Evolutionary conservation across 345 rosid species (phyloP).

Genomic region (Alliaria petiolata): DNA sequence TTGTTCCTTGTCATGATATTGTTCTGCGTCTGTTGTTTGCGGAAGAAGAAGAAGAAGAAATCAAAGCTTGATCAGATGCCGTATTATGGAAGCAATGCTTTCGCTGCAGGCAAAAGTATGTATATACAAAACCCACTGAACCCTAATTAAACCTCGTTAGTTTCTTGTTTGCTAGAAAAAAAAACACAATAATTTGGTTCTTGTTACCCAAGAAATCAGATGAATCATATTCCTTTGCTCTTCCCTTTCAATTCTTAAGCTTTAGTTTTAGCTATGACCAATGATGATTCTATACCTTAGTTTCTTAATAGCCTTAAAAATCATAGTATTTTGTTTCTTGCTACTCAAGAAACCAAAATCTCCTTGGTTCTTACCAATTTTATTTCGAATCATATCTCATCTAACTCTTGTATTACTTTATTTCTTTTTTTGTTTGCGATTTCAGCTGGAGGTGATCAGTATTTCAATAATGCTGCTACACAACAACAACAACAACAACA

Average conservation of each 20-base stretch:
- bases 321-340: background rate
- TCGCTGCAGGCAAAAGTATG: constrained; percentile 17
- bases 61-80: constrained; percentile 30
- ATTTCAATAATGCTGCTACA: background rate
- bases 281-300: background rate
- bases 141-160: background rate
- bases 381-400: background rate
- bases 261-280: no score
- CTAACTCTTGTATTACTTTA: background rate
- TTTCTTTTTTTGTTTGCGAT: background rate
- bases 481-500: constrained; percentile 29
- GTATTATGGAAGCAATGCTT: constrained; percentile 24
- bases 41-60: constrained; percentile 46
- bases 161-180: background rate
- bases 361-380: no score
- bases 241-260: background rate
- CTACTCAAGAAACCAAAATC: no score
- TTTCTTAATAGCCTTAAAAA: constrained; percentile 3
- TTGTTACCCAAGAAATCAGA: background rate
- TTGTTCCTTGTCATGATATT: constrained; percentile 38
- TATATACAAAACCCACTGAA: background rate
- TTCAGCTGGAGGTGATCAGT: constrained; percentile 31
- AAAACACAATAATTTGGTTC: background rate
- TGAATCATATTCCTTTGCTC: background rate
- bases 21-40: constrained; percentile 34